A percentile compares a stretch with the other conserved stretches of the same genome.
Conservation (phyloP, 2,329 filamentous ascomycete genomes). For the Chaetomiaceae sp. region DNA sequence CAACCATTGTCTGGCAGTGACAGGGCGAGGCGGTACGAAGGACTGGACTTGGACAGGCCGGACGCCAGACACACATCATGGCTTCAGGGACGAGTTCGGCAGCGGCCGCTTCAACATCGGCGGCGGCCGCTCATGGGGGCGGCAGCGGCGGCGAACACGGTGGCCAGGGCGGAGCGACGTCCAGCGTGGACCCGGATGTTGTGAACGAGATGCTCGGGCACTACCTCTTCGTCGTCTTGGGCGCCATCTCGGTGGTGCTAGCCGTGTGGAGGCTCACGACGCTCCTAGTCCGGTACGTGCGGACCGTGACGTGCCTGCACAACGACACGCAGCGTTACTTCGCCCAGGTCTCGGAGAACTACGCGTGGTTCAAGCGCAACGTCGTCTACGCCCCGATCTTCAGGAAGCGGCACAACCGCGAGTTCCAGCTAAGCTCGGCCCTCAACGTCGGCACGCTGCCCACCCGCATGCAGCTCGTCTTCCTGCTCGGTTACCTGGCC, state of each 20-base stretch:
- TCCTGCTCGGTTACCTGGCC: slow-evolving; percentile 61
- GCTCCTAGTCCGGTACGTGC: slow-evolving; percentile 59
- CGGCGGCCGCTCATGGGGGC: no score
- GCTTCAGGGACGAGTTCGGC: slow-evolving; percentile 5
- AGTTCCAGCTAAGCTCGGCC: slow-evolving; percentile 56
- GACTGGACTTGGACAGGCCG: background rate
- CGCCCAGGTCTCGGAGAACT: slow-evolving; percentile 46
- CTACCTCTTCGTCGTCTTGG: slow-evolving; percentile 59
- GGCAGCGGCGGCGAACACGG: slow-evolving; percentile 2
- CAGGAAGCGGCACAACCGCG: slow-evolving; percentile 69
- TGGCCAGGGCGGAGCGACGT: slow-evolving; percentile 7
- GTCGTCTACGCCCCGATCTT: slow-evolving; percentile 65
- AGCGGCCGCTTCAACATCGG: background rate
- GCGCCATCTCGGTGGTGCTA: slow-evolving; percentile 55
- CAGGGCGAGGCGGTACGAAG: background rate
- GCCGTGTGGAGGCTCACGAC: slow-evolving; percentile 61
- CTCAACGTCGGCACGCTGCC: slow-evolving; percentile 65
- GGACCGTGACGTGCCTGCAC: slow-evolving; percentile 67
- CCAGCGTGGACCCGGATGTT: slow-evolving; percentile 27
- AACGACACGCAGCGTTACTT: slow-evolving; percentile 80
- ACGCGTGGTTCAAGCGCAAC: slow-evolving; percentile 60
- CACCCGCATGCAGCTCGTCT: slow-evolving; percentile 67
- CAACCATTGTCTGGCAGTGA: background rate
- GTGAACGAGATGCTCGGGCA: slow-evolving; percentile 50
- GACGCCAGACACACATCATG: slow-evolving; percentile 1